Evolutionary conservation across 2,329 filamentous ascomycete genomes (phyloP).

Genomic region (Coleophoma eucalyptorum): DNA sequence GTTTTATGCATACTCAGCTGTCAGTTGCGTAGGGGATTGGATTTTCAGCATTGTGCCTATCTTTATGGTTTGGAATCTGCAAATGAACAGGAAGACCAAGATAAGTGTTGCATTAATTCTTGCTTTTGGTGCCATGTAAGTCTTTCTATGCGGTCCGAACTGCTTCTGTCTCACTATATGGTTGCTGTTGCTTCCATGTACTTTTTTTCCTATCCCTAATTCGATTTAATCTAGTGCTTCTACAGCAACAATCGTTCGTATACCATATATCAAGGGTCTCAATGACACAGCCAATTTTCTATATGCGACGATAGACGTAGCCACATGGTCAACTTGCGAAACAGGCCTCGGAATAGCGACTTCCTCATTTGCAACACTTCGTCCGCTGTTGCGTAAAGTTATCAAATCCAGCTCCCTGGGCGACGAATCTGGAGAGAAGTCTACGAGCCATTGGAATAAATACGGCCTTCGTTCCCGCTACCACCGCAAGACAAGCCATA

Average conservation of each 20-base stretch:
- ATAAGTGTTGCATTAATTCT: conserved; percentile 30
- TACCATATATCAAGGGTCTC: conserved; percentile 20
- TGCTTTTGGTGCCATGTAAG: conserved; percentile 45
- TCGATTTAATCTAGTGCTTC: conserved; percentile 12
- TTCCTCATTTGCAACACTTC: conserved; percentile 16
- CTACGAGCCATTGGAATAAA: too few species aligned
- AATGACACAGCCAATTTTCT: conserved; percentile 17
- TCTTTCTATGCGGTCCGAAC: background rate
- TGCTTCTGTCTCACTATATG: too few species aligned
- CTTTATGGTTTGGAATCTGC: conserved; percentile 34
- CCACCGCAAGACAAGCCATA: too few species aligned
- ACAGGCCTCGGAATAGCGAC: conserved; percentile 18
- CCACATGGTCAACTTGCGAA: conserved; percentile 22
- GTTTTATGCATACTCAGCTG: conserved; percentile 32
- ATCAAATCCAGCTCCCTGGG: too few species aligned
- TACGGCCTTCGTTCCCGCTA: too few species aligned
- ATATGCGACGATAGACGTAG: conserved; percentile 17
- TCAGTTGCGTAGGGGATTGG: conserved; percentile 34
- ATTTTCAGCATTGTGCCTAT: conserved; percentile 34
- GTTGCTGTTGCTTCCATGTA: too few species aligned
- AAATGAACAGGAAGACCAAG: conserved; percentile 33
- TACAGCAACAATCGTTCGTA: conserved; percentile 21
- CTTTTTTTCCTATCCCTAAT: too few species aligned
- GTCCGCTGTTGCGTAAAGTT: too few species aligned
- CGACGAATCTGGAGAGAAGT: too few species aligned